These are phyloP conservation scores for Obelidium mucronatum DNA, from an alignment of 192 early-diverging fungal genomes.

Conservation along the genomic window DNA sequence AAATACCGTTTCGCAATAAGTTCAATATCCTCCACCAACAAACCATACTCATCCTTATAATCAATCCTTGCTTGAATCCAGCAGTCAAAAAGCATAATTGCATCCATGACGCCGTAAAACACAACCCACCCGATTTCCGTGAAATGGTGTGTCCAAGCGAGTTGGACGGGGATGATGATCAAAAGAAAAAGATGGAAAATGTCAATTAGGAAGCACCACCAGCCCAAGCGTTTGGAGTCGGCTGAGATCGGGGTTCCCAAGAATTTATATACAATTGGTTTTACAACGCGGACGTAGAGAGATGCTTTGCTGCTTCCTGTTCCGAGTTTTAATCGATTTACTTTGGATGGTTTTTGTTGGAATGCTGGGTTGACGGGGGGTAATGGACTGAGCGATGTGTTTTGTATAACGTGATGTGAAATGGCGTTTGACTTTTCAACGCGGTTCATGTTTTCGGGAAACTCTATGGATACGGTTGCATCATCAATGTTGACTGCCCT, in stretches of 20 bases:
- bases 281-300: neutral
- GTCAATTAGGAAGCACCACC: constrained; percentile 35
- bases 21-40: constrained; percentile 19
- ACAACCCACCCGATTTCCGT: constrained; percentile 17
- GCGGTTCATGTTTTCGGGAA: neutral
- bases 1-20: constrained; percentile 25
- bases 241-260: neutral
- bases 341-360: neutral
- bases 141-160: constrained; percentile 41
- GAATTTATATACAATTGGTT: neutral
- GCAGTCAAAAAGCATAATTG: constrained; percentile 35
- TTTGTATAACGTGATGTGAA: neutral
- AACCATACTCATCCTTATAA: constrained; percentile 41
- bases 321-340: neutral
- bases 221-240: neutral
- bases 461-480: neutral
- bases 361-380: no score
- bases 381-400: neutral
- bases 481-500: neutral
- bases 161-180: constrained; percentile 35
- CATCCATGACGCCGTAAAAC: constrained; percentile 31
- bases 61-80: constrained; percentile 23
- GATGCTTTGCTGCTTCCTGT: neutral
- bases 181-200: constrained; percentile 27
- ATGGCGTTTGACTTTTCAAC: neutral